Evolutionary conservation across 495 filamentous ascomycete species (phyloP).

Genomic region (Penicillium canescens): DNA sequence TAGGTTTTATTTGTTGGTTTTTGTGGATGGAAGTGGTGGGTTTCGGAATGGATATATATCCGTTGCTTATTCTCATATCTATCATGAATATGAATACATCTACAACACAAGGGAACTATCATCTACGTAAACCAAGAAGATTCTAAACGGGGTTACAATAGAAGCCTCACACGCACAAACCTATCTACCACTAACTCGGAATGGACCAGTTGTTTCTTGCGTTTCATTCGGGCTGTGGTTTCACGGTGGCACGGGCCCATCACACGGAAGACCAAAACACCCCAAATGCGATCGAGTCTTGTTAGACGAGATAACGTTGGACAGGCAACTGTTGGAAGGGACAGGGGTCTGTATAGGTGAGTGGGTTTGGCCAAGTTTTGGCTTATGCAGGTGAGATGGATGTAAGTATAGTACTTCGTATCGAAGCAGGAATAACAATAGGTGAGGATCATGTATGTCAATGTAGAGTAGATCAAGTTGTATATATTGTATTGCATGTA

Average conservation of each 20-base stretch:
- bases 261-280: slow-evolving; percentile 11
- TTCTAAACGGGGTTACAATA: too few species aligned
- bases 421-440: too few species aligned
- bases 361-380: neutral
- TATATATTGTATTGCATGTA: neutral
- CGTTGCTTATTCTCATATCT: too few species aligned
- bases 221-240: slow-evolving; percentile 21
- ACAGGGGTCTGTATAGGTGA: neutral
- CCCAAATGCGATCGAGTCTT: slow-evolving; percentile 9
- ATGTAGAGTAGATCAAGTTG: too few species aligned
- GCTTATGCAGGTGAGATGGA: neutral
- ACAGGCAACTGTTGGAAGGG: neutral
- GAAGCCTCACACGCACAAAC: too few species aligned
- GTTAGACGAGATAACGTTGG: neutral
- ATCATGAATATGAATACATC: too few species aligned
- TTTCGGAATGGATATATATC: too few species aligned
- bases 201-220: slow-evolving; percentile 2
- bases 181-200: neutral
- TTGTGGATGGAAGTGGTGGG: neutral
- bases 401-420: neutral
- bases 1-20: slow-evolving; percentile 31
- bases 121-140: too few species aligned
- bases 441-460: too few species aligned
- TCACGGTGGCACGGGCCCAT: slow-evolving; percentile 6
- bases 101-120: too few species aligned